Conservation (phyloP, 2,329 filamentous ascomycete species). For the Daldinia eschscholtzii region DNA sequence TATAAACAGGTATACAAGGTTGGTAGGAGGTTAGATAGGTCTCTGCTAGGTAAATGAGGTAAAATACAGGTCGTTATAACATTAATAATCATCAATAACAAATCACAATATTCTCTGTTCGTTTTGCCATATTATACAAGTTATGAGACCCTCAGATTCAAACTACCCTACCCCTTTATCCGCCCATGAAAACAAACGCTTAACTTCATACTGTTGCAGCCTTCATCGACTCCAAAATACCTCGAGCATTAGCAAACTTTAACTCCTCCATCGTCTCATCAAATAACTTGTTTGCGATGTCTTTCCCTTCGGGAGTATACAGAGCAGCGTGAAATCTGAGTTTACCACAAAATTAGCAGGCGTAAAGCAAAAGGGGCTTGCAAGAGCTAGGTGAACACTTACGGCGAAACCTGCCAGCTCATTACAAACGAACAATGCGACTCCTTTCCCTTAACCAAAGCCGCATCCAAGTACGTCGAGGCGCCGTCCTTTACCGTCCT, state of each 20-base stretch:
- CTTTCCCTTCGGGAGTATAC: conserved; percentile 32
- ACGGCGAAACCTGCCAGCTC: conserved; percentile 62
- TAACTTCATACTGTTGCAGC: background rate
- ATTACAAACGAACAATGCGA: conserved; percentile 65
- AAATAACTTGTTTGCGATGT: conserved; percentile 18
- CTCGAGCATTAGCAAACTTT: conserved; percentile 22
- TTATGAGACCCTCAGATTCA: background rate
- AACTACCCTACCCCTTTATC: background rate
- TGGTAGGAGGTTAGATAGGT: background rate
- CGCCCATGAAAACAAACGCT: background rate
- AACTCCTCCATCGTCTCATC: conserved; percentile 29
- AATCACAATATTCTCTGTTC: background rate
- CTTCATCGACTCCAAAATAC: conserved; percentile 35
- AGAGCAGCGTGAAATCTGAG: conserved; percentile 33
- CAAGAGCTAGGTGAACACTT: conserved; percentile 46
- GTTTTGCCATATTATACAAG: background rate
- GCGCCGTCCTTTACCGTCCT: conserved; percentile 56
- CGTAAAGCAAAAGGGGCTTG: background rate
- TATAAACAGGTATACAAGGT: background rate
- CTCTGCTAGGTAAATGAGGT: background rate
- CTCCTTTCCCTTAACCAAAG: conserved; percentile 60
- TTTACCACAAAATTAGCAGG: conserved; percentile 1
- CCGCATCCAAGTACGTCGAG: conserved; percentile 62
- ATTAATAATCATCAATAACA: background rate
- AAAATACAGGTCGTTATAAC: background rate